Base-by-base conservation (phyloP, 805 yeast genomes). In the Sungouiozyma ichnusensis region DNA sequence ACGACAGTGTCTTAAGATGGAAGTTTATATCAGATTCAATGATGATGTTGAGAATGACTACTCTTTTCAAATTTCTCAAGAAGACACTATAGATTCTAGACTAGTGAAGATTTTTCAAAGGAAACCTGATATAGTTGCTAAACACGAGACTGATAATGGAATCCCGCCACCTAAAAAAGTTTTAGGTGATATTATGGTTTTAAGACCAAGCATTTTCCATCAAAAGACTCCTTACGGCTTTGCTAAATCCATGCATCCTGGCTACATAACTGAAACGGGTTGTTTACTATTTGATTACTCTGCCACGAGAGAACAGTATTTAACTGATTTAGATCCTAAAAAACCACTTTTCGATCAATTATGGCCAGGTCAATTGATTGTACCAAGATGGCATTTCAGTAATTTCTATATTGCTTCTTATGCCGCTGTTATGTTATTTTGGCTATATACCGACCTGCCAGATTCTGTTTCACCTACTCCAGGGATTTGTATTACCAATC, bases 391-490 rank as follows among this genome's bases (percentile, higher is more conserved):
- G 65, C 55, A 54, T 18, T 42, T 44, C 11, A 50, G 51, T n/a
- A 43, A 39, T 14, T 41, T 37, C 2, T 46, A 44, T 18, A 45
- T 57, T 13, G 18, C 39, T 15, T 37, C 44, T 3, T 58, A 50
- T 33, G 40, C 44, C 3, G 20, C 37, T 1, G 40, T 62, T 3
- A 64, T 85, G 52, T 40, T 73, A 8, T 63, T 65, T 15, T 92
- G 98, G 97, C 72, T 92, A 45, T 92, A 88, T 62, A 79, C 95
- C 1, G 97, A 92, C 65, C 71, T 92, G 59, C 98, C 98, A 2
- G 95, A 86, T 56, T 73, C 69, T 52, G 68, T 86, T 41, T 76
- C 88, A 31, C 97, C 97, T 38, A 90, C 97, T 3, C 97, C 97
- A 0, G 96, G 96, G 18, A 72, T 79, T 44, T 82, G 88, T 49